Evolutionary conservation across 345 rosid genomes (phyloP), one percentile per base, ranked within the genome.

Genomic region (Conringia planisiliqua): DNA sequence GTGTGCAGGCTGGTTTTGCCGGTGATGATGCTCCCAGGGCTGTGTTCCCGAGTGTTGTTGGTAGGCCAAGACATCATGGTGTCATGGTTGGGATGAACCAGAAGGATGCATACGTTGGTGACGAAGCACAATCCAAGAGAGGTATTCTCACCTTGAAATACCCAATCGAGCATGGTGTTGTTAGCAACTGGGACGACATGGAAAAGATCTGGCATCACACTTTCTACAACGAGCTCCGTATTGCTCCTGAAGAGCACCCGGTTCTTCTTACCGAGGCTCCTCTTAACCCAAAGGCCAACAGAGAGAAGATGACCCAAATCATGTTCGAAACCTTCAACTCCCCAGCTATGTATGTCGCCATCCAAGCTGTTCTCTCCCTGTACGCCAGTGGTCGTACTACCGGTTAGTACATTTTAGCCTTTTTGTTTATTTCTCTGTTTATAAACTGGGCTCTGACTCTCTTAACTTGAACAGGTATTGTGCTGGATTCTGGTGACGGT

Each of bases 111-210:
- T 86, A 85, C 27, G 85, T 87, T 11, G 88, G 88, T 67, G 90
- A 87, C 48, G 90, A 87, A 76, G 89, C 90, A 1, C 87, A 87
- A 48, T 85, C 90, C 35, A 87, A 87, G 64, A 85, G 89, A 82
- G 89, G 91, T 74, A 87, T 85, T 51, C 86, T 87, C 30, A 83
- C 91, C 5, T 79, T 87, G 80, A 87, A 87, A 44, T 87, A 85
- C 44, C 89, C 91, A 0, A 83, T 85, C 51, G 91, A 87, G 33
- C 89, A 85, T 68, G 91, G 91, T 54, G 85, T 87, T 61, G 91
- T 85, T 40, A 87, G 91, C 86, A 87, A 87, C 73, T 86, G 86
- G 88, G 88, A 86, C 75, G 90, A 84, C 66, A 82, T 86, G 90
- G 88, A 84, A 47, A 86, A 84, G 79, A 84, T 86, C 62, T 86